Percentiles rank a stretch among this genome's conserved stretches.
Evolutionary conservation across 75 land plant genomes (phyloP).

Genomic region (Azolla pinnata): DNA sequence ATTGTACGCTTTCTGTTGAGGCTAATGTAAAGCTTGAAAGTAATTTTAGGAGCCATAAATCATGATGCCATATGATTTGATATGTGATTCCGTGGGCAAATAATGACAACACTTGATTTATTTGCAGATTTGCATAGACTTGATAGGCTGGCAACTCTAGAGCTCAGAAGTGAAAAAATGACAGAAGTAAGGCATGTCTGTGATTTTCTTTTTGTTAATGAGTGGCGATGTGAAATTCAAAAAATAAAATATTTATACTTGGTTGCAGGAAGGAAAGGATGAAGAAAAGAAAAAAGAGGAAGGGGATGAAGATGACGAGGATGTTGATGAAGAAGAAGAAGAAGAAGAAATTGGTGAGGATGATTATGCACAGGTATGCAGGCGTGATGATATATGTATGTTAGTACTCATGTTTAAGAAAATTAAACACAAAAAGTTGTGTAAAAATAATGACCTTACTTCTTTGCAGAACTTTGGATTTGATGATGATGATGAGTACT

Average conservation of each 20-base stretch:
- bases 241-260: neutral
- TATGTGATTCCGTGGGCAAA: neutral
- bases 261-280: slow-evolving; percentile 23
- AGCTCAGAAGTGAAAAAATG: slow-evolving; percentile 15
- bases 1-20: too few relatives aligned
- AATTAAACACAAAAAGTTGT: neutral
- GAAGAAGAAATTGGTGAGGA: slow-evolving; percentile 40
- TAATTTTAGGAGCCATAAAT: too few relatives aligned
- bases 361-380: slow-evolving; percentile 28
- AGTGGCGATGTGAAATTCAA: neutral
- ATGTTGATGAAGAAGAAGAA: slow-evolving; percentile 29
- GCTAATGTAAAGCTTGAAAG: too few relatives aligned
- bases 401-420: neutral
- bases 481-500: slow-evolving; percentile 38
- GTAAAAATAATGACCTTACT: neutral
- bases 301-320: slow-evolving; percentile 27
- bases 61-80: neutral
- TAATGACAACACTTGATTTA: neutral
- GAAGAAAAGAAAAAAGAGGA: slow-evolving; percentile 24
- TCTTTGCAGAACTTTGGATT: slow-evolving; percentile 26
- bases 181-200: slow-evolving; percentile 5
- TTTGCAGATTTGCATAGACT: slow-evolving; percentile 25
- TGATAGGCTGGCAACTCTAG: slow-evolving; percentile 27
- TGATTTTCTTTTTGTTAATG: neutral
- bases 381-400: too few relatives aligned